Conservation (phyloP, 1,139 yeast species). For the Suhomyces maxii region DNA sequence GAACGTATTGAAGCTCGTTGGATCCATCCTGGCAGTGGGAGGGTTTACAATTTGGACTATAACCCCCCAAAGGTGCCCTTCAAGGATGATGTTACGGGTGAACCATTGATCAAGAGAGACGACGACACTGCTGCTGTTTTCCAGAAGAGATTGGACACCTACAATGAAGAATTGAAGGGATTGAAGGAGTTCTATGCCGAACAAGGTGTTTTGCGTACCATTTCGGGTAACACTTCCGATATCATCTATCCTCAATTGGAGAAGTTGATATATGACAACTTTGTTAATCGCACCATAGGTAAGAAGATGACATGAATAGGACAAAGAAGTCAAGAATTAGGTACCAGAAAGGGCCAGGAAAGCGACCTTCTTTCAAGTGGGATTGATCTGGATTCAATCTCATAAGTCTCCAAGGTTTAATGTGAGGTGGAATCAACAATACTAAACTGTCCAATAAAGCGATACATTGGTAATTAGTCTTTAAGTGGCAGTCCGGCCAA, state of each 20-base stretch:
- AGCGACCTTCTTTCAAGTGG: too few species aligned
- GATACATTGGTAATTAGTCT: too few species aligned
- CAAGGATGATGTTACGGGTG: conserved; percentile 86
- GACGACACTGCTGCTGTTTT: conserved; percentile 79
- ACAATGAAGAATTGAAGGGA: conserved; percentile 60
- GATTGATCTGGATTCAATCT: too few species aligned
- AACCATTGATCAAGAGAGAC: conserved; percentile 70
- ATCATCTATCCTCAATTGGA: conserved; percentile 73
- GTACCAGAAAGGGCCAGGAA: too few species aligned
- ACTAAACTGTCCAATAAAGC: too few species aligned
- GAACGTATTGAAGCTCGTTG: conserved; percentile 82
- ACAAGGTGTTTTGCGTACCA: conserved; percentile 53
- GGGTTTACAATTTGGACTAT: conserved; percentile 81
- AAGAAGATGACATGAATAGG: too few species aligned
- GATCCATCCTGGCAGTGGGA: conserved; percentile 81
- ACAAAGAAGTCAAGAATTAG: too few species aligned
- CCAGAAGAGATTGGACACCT: conserved; percentile 62
- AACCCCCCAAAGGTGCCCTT: conserved; percentile 86
- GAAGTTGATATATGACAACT: conserved; percentile 36
- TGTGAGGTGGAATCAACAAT: too few species aligned
- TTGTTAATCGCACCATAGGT: conserved; percentile 10
- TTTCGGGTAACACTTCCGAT: conserved; percentile 81
- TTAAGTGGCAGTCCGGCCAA: too few species aligned
- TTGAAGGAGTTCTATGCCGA: conserved; percentile 59
- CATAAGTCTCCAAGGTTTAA: too few species aligned